Evolutionary conservation across 2,329 filamentous ascomycete genomes (phyloP).

Genomic region (Gaeumannomyces sp.): DNA sequence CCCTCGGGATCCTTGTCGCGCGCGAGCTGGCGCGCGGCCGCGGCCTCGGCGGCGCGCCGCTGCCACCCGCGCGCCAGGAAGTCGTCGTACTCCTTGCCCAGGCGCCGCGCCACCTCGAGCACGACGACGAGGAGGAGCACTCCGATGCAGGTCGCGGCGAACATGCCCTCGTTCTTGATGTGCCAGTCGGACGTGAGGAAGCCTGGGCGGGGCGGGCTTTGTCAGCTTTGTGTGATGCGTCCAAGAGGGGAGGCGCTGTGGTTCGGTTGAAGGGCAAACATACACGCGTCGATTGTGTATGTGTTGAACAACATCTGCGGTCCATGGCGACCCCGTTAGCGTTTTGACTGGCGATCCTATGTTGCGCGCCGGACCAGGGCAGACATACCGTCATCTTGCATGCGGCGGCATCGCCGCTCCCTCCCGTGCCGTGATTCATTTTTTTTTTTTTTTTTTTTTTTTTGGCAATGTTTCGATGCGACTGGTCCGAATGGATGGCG

Average conservation of each 20-base stretch:
- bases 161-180: slow-evolving; percentile 32
- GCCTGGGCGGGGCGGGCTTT: slow-evolving; percentile 15
- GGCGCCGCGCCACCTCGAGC: slow-evolving; percentile 33
- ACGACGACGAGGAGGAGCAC: slow-evolving; percentile 32
- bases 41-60: slow-evolving; percentile 18
- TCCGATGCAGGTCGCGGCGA: slow-evolving; percentile 38
- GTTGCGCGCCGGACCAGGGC: not conserved
- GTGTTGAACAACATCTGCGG: slow-evolving; percentile 39
- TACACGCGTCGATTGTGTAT: slow-evolving; percentile 35
- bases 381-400: slow-evolving; percentile 8
- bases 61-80: slow-evolving; percentile 21
- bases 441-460: no score
- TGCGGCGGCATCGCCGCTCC: not conserved
- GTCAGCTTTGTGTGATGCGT: slow-evolving; percentile 2
- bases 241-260: no score
- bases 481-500: no score
- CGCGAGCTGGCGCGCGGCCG: slow-evolving; percentile 21
- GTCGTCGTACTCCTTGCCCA: slow-evolving; percentile 36
- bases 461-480: not conserved
- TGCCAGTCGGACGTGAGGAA: slow-evolving; percentile 36
- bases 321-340: not conserved
- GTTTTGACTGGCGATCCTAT: not conserved
- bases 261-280: slow-evolving; percentile 3
- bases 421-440: slow-evolving; percentile 1
- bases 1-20: slow-evolving; percentile 10